Base-by-base conservation (phyloP, 140 eudicot species). In the Flaveria floridana region DNA sequence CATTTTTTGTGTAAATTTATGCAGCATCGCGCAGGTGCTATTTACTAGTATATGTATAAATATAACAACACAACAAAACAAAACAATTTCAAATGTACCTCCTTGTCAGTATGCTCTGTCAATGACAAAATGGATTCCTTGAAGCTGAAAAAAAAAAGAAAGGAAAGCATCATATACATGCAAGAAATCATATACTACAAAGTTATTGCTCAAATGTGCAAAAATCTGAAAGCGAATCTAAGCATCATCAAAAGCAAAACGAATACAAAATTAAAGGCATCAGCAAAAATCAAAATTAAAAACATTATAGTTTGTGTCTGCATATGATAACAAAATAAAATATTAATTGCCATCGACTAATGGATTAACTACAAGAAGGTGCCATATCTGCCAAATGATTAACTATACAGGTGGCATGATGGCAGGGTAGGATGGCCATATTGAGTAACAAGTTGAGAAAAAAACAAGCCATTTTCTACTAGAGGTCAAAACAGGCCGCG, bases 41-140 rank as follows among this genome's bases (percentile, higher is more conserved):
- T 34, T 34, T 30, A 30, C 37, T 30, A 3, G 41, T 34, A 34
- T 6, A 34, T 34, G 41, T 34, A 34, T 5, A 34, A 4, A 34
- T 4, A 34, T 34, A 34, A 53, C 55, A 14, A 52, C 12, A 19
- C 8, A 39, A 42, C 2, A 57, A 25, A 39, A 34, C 48, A 39
- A 34, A 34, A 6, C 15, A 23, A 64, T 39, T 72, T 79, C 6
- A 79, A 19, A 65, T 51, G 67, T 74, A 93, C 98, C 98, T 93
- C 87, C 69, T 78, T 90, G 92, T 93, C 92, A 12, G 61, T 72
- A 79, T 93, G 98, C 78, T 93, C 97, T 20, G 96, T 93, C 78
- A 93, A 77, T 34, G 82, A 63, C 85, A 92, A 78, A 59, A 92
- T 88, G 51, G 98, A 92, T 67, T 87, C 95, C 82, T 82, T 89